Percentiles rank a stretch among this genome's conserved stretches.
Evolutionary conservation across 1,284 basidiomycete genomes (phyloP).

Genomic region (Cerioporus squamosus): DNA sequence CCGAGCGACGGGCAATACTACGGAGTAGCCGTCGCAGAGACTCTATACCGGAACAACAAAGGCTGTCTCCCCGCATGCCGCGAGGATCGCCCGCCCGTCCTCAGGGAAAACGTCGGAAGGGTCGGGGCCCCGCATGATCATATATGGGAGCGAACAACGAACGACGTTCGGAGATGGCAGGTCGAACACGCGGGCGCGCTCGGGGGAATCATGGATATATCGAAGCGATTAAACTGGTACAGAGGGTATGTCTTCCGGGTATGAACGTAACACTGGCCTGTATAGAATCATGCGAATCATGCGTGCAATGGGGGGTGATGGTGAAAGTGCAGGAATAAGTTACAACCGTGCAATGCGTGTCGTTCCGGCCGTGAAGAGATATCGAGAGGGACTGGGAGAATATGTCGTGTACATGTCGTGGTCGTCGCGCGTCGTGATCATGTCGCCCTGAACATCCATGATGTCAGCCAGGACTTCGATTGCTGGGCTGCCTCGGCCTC

Average conservation of each 20-base stretch:
- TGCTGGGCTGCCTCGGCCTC: constrained; percentile 50
- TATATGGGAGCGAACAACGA: background rate
- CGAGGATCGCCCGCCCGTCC: constrained; percentile 28
- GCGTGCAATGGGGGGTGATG: constrained; percentile 6
- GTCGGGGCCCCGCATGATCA: constrained; percentile 26
- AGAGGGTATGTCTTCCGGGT: constrained; percentile 24
- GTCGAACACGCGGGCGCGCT: constrained; percentile 19
- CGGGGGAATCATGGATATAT: constrained; percentile 34
- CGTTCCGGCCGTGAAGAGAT: background rate
- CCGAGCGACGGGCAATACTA: background rate
- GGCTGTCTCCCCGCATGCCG: background rate
- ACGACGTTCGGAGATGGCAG: background rate
- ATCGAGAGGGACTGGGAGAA: too few relatives aligned
- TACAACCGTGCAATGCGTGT: constrained; percentile 8
- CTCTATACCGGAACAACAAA: constrained; percentile 5
- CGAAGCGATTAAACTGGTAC: constrained; percentile 25
- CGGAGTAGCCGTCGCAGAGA: constrained; percentile 1
- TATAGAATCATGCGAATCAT: background rate
- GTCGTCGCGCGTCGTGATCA: constrained; percentile 1
- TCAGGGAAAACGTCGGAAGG: constrained; percentile 32
- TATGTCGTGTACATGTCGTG: constrained; percentile 11
- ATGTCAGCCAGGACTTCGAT: constrained; percentile 59
- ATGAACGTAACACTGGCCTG: constrained; percentile 16
- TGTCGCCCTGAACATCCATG: constrained; percentile 60
- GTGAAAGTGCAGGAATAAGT: constrained; percentile 22